Evolutionary conservation across 2,329 filamentous ascomycete genomes (phyloP).

Genomic region (Teratosphaeria nubilosa): DNA sequence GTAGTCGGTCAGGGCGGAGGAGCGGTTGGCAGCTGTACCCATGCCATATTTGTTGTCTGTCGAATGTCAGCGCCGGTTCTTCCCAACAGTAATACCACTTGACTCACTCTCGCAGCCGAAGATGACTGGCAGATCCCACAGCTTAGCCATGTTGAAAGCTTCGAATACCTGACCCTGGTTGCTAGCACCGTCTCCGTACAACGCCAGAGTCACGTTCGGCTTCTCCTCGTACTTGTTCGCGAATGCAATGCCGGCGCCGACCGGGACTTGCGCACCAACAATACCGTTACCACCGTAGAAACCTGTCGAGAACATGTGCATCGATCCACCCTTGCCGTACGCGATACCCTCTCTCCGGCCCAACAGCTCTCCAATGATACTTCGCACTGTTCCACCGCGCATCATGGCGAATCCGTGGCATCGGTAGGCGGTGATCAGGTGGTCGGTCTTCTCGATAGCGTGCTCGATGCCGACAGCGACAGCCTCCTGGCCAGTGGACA

Average conservation of each 20-base stretch:
- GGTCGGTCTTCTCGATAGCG: conserved; percentile 81
- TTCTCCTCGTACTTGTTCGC: conserved; percentile 87
- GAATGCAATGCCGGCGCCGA: conserved; percentile 92
- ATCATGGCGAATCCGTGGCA: conserved; percentile 98
- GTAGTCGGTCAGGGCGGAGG: conserved; percentile 95
- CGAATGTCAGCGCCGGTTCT: neutral
- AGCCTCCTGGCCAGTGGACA: conserved; percentile 95
- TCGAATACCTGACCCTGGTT: conserved; percentile 99
- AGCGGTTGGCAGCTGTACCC: conserved; percentile 91
- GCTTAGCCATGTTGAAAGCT: conserved; percentile 99
- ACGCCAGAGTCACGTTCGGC: conserved; percentile 75
- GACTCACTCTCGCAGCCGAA: conserved; percentile 94
- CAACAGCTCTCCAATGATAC: conserved; percentile 91
- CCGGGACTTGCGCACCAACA: conserved; percentile 94
- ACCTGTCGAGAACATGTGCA: conserved; percentile 98
- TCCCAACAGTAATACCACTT: neutral
- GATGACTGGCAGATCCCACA: conserved; percentile 91
- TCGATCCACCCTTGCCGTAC: conserved; percentile 97
- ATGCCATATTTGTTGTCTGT: conserved; percentile 99
- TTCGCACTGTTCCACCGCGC: conserved; percentile 82
- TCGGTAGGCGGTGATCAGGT: conserved; percentile 94
- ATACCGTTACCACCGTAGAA: conserved; percentile 99
- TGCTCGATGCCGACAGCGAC: conserved; percentile 96
- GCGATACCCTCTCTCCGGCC: conserved; percentile 93
- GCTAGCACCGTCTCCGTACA: conserved; percentile 96